A percentile compares a stretch with the other conserved stretches of the same genome.
Conservation (phyloP, 2,329 filamentous ascomycete genomes). For the Clarireedia paspali region DNA sequence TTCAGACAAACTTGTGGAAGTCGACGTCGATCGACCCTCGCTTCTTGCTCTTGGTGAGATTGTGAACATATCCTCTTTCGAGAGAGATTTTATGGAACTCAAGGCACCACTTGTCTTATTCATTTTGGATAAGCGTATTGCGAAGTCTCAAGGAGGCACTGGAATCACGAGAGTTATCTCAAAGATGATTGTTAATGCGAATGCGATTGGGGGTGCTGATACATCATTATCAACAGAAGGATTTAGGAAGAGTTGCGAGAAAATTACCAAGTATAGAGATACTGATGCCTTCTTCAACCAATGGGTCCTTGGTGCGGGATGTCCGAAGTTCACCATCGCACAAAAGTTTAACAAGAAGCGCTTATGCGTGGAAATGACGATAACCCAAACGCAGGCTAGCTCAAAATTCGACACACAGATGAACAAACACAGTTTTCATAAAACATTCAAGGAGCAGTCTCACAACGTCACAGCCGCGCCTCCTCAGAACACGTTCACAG, state of each 20-base stretch:
- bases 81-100: slow-evolving; percentile 80
- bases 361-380: slow-evolving; percentile 84
- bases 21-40: slow-evolving; percentile 76
- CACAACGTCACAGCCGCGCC: slow-evolving; percentile 61
- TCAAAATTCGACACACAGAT: slow-evolving; percentile 44
- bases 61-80: slow-evolving; percentile 74
- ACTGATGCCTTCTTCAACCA: slow-evolving; percentile 89
- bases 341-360: slow-evolving; percentile 98
- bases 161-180: slow-evolving; percentile 77
- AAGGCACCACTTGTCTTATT: slow-evolving; percentile 90
- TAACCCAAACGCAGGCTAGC: slow-evolving; percentile 61
- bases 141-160: slow-evolving; percentile 78
- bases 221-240: slow-evolving; percentile 62
- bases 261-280: slow-evolving; percentile 69
- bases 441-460: slow-evolving; percentile 74
- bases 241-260: slow-evolving; percentile 81
- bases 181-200: slow-evolving; percentile 77
- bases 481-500: slow-evolving; percentile 77
- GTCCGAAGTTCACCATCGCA: slow-evolving; percentile 76
- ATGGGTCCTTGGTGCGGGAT: slow-evolving; percentile 85
- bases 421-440: slow-evolving; percentile 69
- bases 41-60: slow-evolving; percentile 72
- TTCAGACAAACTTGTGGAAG: slow-evolving; percentile 72
- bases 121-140: slow-evolving; percentile 83
- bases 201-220: slow-evolving; percentile 68